Base-by-base conservation (phyloP, 1,284 basidiomycete genomes). In the Uromyces viciae-fabae region DNA sequence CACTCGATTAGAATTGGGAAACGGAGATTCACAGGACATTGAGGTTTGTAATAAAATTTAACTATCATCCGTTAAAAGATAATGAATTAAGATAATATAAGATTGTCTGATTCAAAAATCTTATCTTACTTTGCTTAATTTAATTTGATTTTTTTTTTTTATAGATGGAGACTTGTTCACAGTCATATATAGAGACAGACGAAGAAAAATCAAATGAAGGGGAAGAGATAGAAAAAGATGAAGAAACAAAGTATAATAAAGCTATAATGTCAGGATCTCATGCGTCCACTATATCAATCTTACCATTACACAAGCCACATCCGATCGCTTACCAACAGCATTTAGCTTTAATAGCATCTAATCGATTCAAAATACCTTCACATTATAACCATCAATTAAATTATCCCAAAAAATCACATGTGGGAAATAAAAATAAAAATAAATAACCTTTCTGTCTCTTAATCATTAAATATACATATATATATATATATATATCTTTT, bases 241-340 rank as follows among this genome's bases (percentile, higher is more conserved):
- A 73, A 38, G 36, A 49, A 22, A 36, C 49, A 17, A 73, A 42
- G 17, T 73, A 73, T 49, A 36, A 73, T 22, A 46, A 52, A 42
- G 71, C 56, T 15, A 43, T 19, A 19, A 28, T 73, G 19, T 49
- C 46, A 11, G 22, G 43, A 36, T n/a, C 43, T 11, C 40, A 25
- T 36, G 31, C 22, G 3, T 22, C 42, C 28, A 43, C 68, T 8
- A 33, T 49, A 4, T 49, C 68, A 71, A 49, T 52, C 22, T 36
- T 68, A 38, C 77, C 77, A 1, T 33, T 79, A 31, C 77, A 79
- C 33, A 56, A 69, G 31, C 77, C 77, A 33, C 77, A 79, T 72
- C 77, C 77, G 19, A 52, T 79, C 17, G 77, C 77, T 25, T 79
- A 79, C 68, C 77, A 79, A 62, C 77, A 79, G 62, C 77, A 79